phyloP scores from a whole-genome alignment of 2,329 filamentous ascomycete genomes.

The Phialophora expanda region DNA sequence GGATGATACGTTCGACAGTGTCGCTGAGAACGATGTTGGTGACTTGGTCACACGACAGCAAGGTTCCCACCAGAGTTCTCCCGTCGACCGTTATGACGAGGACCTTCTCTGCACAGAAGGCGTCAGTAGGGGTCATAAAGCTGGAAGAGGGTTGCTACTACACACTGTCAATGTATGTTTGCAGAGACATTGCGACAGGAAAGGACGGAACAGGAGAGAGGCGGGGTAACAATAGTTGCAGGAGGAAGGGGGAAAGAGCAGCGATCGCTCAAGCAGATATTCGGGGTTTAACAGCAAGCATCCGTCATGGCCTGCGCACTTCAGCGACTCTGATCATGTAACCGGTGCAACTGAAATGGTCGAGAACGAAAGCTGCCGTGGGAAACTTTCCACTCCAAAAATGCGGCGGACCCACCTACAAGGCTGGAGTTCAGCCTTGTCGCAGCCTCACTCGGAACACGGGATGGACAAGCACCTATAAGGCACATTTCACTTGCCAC shows the following conservation, averaged over 20 bases:
- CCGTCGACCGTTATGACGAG: slow-evolving; percentile 91
- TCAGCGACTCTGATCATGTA: background rate
- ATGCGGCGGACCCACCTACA: background rate
- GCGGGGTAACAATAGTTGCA: background rate
- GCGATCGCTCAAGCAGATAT: background rate
- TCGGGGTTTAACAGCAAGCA: background rate
- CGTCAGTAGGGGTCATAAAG: slow-evolving; percentile 2
- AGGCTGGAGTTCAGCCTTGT: slow-evolving; percentile 11
- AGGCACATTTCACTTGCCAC: slow-evolving; percentile 3
- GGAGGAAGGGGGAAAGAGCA: background rate
- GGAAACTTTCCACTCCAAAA: background rate
- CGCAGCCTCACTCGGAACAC: background rate
- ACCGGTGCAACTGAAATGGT: slow-evolving; percentile 1
- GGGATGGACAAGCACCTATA: background rate
- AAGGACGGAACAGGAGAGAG: background rate
- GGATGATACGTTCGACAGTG: slow-evolving; percentile 88
- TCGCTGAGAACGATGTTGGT: slow-evolving; percentile 89
- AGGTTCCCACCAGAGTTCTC: slow-evolving; percentile 79
- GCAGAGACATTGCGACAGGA: slow-evolving; percentile 57
- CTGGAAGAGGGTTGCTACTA: slow-evolving; percentile 15
- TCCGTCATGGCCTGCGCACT: background rate
- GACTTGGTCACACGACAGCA: slow-evolving; percentile 85
- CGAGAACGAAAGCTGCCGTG: background rate
- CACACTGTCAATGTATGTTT: slow-evolving; percentile 55
- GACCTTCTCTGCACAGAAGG: slow-evolving; percentile 74